These are phyloP conservation scores for Furcasterigmium sp. DNA, from an alignment of 2,329 filamentous ascomycete genomes.

Conservation along the genomic window DNA sequence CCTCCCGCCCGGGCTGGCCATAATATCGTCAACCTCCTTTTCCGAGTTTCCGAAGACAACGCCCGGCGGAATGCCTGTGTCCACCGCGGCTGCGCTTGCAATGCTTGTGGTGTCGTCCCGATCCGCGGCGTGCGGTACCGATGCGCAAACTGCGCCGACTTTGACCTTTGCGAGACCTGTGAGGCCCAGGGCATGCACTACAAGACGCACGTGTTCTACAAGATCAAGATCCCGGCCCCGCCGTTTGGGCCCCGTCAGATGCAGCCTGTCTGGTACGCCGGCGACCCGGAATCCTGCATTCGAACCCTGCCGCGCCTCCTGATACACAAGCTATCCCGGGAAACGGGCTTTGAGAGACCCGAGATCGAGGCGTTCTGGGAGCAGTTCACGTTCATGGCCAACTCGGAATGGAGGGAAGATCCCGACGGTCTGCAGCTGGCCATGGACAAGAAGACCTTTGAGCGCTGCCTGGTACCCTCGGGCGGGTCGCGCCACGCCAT, in stretches of 20 bases:
- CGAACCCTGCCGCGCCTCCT: slow-evolving; percentile 62
- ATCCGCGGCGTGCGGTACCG: slow-evolving; percentile 91
- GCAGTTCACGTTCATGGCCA: slow-evolving; percentile 92
- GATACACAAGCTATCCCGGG: slow-evolving; percentile 62
- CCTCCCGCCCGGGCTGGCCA: slow-evolving; percentile 56
- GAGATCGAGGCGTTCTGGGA: slow-evolving; percentile 94
- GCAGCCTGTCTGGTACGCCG: slow-evolving; percentile 82
- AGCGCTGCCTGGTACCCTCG: slow-evolving; percentile 83
- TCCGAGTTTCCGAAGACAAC: slow-evolving; percentile 91
- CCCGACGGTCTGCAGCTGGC: slow-evolving; percentile 72
- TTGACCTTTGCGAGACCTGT: slow-evolving; percentile 91
- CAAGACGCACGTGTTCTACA: slow-evolving; percentile 95
- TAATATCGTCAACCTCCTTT: slow-evolving; percentile 79
- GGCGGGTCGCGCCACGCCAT: slow-evolving; percentile 71
- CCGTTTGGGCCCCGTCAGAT: slow-evolving; percentile 76
- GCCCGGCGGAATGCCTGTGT: slow-evolving; percentile 83
- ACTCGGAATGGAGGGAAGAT: slow-evolving; percentile 76
- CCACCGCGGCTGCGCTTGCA: slow-evolving; percentile 88
- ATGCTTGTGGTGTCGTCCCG: slow-evolving; percentile 79
- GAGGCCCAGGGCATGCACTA: slow-evolving; percentile 73
- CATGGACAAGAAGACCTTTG: slow-evolving; percentile 90
- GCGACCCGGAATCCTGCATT: slow-evolving; percentile 69
- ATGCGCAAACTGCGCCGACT: slow-evolving; percentile 93
- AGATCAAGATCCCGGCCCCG: slow-evolving; percentile 84
- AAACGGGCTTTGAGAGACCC: slow-evolving; percentile 76